Percentiles rank a stretch among this genome's conserved stretches.
Evolutionary conservation across 192 early-diverging fungal genomes (phyloP).

Genomic region (Mortierella hygrophila): DNA sequence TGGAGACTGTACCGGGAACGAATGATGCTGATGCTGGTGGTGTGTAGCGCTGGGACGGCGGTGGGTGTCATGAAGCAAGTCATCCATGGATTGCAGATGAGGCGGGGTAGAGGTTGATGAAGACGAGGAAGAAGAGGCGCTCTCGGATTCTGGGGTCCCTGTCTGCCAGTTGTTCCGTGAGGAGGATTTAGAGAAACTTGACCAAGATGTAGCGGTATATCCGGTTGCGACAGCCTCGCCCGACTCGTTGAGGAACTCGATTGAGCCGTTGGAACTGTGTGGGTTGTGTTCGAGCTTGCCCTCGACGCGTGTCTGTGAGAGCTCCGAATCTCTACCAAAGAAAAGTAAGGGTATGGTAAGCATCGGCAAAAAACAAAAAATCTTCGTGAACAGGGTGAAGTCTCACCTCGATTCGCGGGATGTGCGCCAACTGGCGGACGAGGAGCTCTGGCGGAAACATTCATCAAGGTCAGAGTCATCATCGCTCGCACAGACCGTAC

Average conservation of each 20-base stretch:
- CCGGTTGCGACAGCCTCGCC: background rate
- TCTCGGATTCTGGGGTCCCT: background rate
- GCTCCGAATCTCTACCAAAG: background rate
- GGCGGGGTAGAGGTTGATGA: background rate
- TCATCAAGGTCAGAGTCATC: slow-evolving; percentile 24
- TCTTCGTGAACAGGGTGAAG: too few relatives aligned
- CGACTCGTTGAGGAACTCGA: slow-evolving; percentile 1
- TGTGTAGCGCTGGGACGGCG: background rate
- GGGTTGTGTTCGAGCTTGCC: background rate
- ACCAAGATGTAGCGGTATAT: background rate
- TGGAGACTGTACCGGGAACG: background rate
- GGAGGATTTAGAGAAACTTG: background rate
- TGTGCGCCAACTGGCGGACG: slow-evolving; percentile 1
- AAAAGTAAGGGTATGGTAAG: background rate
- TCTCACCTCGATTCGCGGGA: slow-evolving; percentile 23
- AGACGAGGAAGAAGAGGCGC: background rate
- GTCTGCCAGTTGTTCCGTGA: background rate
- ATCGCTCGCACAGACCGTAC: slow-evolving; percentile 17
- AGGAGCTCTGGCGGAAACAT: background rate
- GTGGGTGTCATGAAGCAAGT: background rate
- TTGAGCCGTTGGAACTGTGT: background rate
- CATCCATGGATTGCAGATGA: background rate
- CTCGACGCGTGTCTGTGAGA: background rate
- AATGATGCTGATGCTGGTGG: background rate
- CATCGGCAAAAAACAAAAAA: background rate